Percentiles rank a stretch among this genome's conserved stretches.
Conservation (phyloP, 768 basidiomycete species). For the Boletus patriciae region DNA sequence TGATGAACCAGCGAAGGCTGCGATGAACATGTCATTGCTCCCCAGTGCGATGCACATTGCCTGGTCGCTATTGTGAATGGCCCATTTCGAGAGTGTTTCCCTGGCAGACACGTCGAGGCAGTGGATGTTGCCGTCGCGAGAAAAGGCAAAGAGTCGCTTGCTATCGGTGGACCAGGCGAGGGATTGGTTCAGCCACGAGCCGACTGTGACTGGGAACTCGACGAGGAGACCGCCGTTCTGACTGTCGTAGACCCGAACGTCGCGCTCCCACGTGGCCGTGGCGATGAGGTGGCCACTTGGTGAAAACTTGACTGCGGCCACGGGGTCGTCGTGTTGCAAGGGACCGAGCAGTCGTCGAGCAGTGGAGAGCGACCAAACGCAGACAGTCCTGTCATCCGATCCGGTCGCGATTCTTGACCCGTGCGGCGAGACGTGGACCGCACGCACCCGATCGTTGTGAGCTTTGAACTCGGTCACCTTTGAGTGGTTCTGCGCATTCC, state of each 20-base stretch:
- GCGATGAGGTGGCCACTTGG: too few species aligned
- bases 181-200: not conserved
- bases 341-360: not conserved
- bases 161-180: not conserved
- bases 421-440: conserved; percentile 1
- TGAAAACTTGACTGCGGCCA: not conserved
- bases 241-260: not conserved
- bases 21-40: not conserved
- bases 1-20: not conserved
- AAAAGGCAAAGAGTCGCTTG: not conserved
- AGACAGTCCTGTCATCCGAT: not conserved
- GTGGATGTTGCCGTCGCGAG: not conserved
- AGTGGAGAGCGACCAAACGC: not conserved
- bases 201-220: not conserved
- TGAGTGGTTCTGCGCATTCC: not conserved
- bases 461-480: not conserved
- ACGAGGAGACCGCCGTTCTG: not conserved
- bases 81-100: not conserved
- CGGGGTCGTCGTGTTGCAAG: not conserved
- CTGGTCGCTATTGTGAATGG: not conserved
- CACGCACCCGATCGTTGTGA: not conserved
- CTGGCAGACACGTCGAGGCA: not conserved
- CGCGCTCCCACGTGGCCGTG: too few species aligned
- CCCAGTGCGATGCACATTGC: not conserved
- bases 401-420: not conserved